A percentile compares a stretch with the other conserved stretches of the same genome.
phyloP scores from a whole-genome alignment of 768 basidiomycete genomes.

The Agrocybe pediades region DNA sequence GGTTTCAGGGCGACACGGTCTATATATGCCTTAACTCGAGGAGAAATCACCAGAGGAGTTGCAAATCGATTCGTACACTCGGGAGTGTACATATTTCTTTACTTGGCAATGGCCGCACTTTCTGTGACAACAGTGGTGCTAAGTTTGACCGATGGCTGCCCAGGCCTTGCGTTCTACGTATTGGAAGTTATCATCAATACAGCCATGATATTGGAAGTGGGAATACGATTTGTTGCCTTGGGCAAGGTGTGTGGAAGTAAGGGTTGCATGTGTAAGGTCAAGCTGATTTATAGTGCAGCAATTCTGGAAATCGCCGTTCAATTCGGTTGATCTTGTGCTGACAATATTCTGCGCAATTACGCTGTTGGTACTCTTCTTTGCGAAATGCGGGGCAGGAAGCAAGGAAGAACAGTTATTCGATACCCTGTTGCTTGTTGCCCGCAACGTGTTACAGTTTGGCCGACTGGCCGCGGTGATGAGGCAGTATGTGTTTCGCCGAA shows the following conservation, averaged over 20 bases:
- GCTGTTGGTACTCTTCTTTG: conserved; percentile 83
- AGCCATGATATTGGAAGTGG: conserved; percentile 93
- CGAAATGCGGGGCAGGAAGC: conserved; percentile 79
- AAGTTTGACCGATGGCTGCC: conserved; percentile 82
- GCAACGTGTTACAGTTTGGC: conserved; percentile 92
- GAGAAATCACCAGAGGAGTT: conserved; percentile 81
- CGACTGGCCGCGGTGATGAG: conserved; percentile 91
- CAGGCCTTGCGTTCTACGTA: conserved; percentile 84
- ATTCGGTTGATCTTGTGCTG: conserved; percentile 84
- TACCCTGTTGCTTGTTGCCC: conserved; percentile 86
- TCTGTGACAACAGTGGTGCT: conserved; percentile 86
- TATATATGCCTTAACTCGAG: conserved; percentile 81
- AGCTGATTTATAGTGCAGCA: conserved; percentile 50
- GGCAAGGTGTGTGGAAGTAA: conserved; percentile 71
- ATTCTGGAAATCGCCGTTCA: conserved; percentile 97
- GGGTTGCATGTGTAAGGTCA: too few species aligned
- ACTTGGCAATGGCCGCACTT: conserved; percentile 85
- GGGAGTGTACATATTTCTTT: conserved; percentile 82
- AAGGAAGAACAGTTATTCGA: conserved; percentile 95
- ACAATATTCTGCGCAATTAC: conserved; percentile 91
- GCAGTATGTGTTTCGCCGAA: conserved; percentile 59
- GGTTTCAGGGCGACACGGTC: conserved; percentile 67
- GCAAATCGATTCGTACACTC: conserved; percentile 92
- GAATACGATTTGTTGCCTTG: conserved; percentile 88
- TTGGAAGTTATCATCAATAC: conserved; percentile 88